Conservation (phyloP, 2,329 filamentous ascomycete genomes). For the Alternaria novae-zelandiae region DNA sequence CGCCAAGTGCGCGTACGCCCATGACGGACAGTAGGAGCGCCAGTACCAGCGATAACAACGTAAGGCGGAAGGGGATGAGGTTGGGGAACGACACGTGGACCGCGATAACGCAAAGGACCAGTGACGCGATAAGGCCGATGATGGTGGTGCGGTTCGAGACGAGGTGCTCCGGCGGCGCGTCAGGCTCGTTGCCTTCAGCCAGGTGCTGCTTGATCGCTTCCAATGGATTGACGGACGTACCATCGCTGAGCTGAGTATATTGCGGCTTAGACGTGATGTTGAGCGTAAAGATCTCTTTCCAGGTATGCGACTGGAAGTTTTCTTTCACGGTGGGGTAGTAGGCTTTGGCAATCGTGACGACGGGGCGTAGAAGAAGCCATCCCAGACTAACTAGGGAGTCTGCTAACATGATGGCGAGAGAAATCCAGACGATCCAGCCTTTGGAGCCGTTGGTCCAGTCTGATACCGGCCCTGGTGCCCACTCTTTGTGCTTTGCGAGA, state of each 20-base stretch:
- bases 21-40: slow-evolving; percentile 72
- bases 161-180: slow-evolving; percentile 84
- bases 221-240: slow-evolving; percentile 27
- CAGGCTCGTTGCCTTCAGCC: slow-evolving; percentile 60
- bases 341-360: slow-evolving; percentile 56
- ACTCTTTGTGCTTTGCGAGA: slow-evolving; percentile 81
- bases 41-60: slow-evolving; percentile 81
- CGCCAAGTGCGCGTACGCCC: slow-evolving; percentile 69
- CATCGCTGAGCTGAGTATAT: slow-evolving; percentile 48
- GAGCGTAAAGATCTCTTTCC: slow-evolving; percentile 43
- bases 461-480: slow-evolving; percentile 85
- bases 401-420: slow-evolving; percentile 93
- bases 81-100: slow-evolving; percentile 84
- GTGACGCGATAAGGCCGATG: slow-evolving; percentile 76
- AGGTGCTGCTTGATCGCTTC: slow-evolving; percentile 41
- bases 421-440: slow-evolving; percentile 98
- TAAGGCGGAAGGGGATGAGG: slow-evolving; percentile 81
- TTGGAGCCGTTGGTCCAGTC: slow-evolving; percentile 95
- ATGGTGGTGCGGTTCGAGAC: slow-evolving; percentile 74
- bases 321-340: slow-evolving; percentile 46
- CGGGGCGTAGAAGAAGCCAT: slow-evolving; percentile 73
- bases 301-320: slow-evolving; percentile 40
- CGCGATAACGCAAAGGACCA: slow-evolving; percentile 79
- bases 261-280: slow-evolving; percentile 45
- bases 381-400: slow-evolving; percentile 89